phyloP scores from a whole-genome alignment of 768 basidiomycete genomes.

The Lentinula raphanica region DNA sequence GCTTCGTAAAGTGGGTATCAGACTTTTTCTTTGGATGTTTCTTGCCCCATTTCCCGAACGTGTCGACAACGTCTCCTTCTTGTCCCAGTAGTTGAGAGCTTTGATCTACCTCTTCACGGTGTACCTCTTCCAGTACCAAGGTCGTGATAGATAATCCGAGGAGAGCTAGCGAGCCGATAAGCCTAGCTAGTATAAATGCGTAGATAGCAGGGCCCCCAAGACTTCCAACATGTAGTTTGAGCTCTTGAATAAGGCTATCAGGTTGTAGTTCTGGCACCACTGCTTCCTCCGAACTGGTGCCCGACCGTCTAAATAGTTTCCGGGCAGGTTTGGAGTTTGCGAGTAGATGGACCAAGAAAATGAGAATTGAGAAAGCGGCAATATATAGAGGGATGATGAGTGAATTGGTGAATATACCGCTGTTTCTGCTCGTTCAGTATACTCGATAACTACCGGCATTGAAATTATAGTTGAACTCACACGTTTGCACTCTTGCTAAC shows the following conservation, averaged over 20 bases:
- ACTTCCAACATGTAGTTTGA: conserved; percentile 32
- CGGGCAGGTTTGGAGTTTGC: conserved; percentile 10
- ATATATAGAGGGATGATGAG: conserved; percentile 33
- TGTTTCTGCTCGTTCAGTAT: neutral
- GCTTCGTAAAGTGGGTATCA: conserved; percentile 12
- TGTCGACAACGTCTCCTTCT: neutral
- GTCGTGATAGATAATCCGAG: conserved; percentile 45
- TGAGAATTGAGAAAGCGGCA: conserved; percentile 26
- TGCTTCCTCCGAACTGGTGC: conserved; percentile 10
- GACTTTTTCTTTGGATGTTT: conserved; percentile 19
- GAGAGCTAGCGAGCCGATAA: conserved; percentile 41
- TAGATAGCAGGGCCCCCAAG: conserved; percentile 47
- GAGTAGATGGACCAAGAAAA: conserved; percentile 29
- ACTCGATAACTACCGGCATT: too few relatives aligned
- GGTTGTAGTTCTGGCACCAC: conserved; percentile 17
- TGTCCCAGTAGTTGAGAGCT: neutral
- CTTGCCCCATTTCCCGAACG: conserved; percentile 21
- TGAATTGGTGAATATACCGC: conserved; percentile 11
- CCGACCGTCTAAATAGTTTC: conserved; percentile 7
- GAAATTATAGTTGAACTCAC: neutral
- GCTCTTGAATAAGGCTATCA: conserved; percentile 26
- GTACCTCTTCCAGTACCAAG: conserved; percentile 28
- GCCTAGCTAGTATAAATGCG: conserved; percentile 39
- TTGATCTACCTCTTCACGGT: neutral
- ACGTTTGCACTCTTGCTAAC: neutral